Evolutionary conservation across 2,329 filamentous ascomycete genomes (phyloP).

Genomic region (Orbilia ellipsospora): DNA sequence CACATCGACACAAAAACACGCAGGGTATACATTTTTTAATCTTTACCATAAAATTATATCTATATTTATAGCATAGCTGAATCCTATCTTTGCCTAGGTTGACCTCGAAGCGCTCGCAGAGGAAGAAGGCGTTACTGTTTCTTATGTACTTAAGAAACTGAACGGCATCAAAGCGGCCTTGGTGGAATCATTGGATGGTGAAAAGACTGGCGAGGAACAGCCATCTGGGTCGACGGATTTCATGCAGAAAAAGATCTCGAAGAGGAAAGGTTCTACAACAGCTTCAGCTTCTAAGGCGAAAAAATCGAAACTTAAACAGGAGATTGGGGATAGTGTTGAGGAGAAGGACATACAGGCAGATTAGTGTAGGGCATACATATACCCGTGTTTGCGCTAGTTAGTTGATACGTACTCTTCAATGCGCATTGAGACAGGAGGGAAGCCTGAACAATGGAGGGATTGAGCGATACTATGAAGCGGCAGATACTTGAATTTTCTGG

Average conservation of each 20-base stretch:
- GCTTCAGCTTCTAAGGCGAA: neutral
- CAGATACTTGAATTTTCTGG: too few species aligned
- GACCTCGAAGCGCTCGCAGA: conserved; percentile 10
- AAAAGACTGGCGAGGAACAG: neutral
- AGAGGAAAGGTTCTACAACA: neutral
- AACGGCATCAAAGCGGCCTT: conserved; percentile 23
- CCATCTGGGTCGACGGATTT: neutral
- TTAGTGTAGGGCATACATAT: neutral
- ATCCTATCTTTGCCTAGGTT: conserved; percentile 5
- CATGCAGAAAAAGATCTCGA: neutral
- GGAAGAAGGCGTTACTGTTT: conserved; percentile 20
- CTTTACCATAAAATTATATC: too few species aligned
- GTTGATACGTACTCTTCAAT: too few species aligned
- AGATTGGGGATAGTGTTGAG: neutral
- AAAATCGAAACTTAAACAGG: conserved; percentile 1
- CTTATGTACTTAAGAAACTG: conserved; percentile 12
- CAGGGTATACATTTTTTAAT: neutral
- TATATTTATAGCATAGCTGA: neutral
- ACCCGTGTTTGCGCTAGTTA: too few species aligned
- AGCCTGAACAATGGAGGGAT: too few species aligned
- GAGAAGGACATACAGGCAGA: neutral
- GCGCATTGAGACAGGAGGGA: too few species aligned
- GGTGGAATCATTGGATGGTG: neutral
- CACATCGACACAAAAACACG: conserved; percentile 21
- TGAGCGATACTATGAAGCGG: too few species aligned